Conservation (phyloP, 495 filamentous ascomycete genomes). For the Talaromyces proteolyticus region DNA sequence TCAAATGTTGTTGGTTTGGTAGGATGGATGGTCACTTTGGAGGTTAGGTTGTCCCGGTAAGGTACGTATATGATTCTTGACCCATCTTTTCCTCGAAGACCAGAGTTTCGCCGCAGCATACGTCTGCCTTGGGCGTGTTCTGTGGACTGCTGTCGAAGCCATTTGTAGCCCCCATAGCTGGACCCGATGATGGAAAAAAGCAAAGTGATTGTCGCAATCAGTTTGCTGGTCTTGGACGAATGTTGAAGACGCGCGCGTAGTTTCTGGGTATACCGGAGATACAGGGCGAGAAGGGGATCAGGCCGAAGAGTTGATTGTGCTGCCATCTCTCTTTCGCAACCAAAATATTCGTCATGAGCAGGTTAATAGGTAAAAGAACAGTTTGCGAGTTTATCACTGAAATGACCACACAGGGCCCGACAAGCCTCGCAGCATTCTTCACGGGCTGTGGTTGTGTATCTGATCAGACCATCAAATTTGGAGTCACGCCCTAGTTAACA, state of each 20-base stretch:
- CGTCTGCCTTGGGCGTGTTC: slow-evolving; percentile 75
- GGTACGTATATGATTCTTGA: slow-evolving; percentile 92
- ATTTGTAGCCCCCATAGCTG: slow-evolving; percentile 68
- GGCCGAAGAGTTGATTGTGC: slow-evolving; percentile 77
- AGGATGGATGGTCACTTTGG: slow-evolving; percentile 87
- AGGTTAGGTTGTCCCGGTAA: slow-evolving; percentile 71
- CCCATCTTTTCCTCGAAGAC: slow-evolving; percentile 86
- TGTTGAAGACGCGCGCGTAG: slow-evolving; percentile 53
- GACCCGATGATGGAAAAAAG: slow-evolving; percentile 67
- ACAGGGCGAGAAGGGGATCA: slow-evolving; percentile 63
- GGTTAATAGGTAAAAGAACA: no score
- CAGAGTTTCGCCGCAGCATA: slow-evolving; percentile 85
- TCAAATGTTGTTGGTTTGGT: slow-evolving; percentile 94
- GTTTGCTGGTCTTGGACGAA: slow-evolving; percentile 61
- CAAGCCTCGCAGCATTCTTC: background rate
- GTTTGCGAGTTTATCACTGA: background rate
- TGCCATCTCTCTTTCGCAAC: no score
- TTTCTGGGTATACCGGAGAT: slow-evolving; percentile 59
- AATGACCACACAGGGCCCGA: background rate
- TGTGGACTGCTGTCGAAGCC: slow-evolving; percentile 61
- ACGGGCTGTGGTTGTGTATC: no score
- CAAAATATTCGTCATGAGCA: no score
- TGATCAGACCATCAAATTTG: no score
- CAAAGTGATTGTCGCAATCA: slow-evolving; percentile 70
- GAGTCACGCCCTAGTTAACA: no score